phyloP scores from a whole-genome alignment of 768 basidiomycete species.

The Multifurca ochricompacta region DNA sequence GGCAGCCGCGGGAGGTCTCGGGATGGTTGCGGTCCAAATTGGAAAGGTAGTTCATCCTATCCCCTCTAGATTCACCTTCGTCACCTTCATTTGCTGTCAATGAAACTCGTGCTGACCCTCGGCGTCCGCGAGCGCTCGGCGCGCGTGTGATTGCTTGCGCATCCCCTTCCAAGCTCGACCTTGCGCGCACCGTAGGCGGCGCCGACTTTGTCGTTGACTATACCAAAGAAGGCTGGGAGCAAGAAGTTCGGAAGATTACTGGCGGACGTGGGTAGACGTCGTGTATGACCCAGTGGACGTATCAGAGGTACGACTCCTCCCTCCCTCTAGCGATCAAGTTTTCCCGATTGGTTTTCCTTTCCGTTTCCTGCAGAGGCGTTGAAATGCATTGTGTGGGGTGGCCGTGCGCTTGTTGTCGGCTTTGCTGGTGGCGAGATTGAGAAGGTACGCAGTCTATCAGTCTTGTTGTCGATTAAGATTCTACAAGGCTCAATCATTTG shows the following conservation, averaged over 20 bases:
- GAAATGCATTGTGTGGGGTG: slow-evolving; percentile 94
- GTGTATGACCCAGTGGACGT: slow-evolving; percentile 84
- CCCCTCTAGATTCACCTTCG: too few relatives aligned
- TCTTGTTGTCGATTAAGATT: too few relatives aligned
- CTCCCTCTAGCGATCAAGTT: neutral
- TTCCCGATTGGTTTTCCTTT: slow-evolving; percentile 6
- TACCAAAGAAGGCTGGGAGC: slow-evolving; percentile 72
- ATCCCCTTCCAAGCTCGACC: slow-evolving; percentile 67
- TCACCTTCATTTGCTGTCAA: neutral
- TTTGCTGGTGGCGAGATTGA: slow-evolving; percentile 83
- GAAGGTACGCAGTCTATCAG: slow-evolving; percentile 40
- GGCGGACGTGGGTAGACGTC: slow-evolving; percentile 80
- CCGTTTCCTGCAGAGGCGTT: slow-evolving; percentile 52
- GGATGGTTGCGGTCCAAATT: slow-evolving; percentile 84
- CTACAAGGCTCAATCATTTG: neutral
- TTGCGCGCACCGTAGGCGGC: slow-evolving; percentile 67
- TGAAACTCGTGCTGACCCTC: neutral
- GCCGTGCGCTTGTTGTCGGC: slow-evolving; percentile 87
- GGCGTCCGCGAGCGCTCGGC: slow-evolving; percentile 53
- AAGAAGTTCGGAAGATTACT: slow-evolving; percentile 80
- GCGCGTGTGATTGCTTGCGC: slow-evolving; percentile 95
- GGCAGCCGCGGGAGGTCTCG: slow-evolving; percentile 94
- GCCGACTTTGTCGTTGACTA: slow-evolving; percentile 86
- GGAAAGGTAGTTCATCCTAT: slow-evolving; percentile 63
- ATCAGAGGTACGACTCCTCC: slow-evolving; percentile 45